Percentiles rank a stretch among this genome's conserved stretches.
Evolutionary conservation across 305 asterid genomes (phyloP).

Genomic region (Coffea humblotiana): DNA sequence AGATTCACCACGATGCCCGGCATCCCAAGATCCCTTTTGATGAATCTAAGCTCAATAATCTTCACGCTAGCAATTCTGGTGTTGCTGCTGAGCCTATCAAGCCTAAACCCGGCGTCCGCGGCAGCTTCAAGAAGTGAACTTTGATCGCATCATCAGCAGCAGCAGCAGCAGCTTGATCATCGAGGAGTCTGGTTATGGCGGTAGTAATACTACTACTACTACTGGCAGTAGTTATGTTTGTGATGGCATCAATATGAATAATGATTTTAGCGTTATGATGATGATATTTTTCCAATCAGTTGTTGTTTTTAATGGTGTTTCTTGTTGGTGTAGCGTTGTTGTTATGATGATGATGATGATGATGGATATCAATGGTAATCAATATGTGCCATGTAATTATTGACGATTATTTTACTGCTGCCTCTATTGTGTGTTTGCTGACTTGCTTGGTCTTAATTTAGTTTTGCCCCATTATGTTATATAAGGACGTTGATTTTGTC

Average conservation of each 20-base stretch:
- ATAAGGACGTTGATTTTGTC: neutral
- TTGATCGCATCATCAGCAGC: neutral
- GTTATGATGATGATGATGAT: neutral
- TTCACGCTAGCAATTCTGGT: slow-evolving; percentile 39
- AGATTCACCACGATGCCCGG: slow-evolving; percentile 91
- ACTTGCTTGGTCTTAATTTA: neutral
- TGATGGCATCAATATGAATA: neutral
- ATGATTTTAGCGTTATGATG: neutral
- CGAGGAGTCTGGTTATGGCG: neutral
- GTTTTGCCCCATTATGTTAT: neutral
- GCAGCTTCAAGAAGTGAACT: slow-evolving; percentile 83
- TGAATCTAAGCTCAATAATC: slow-evolving; percentile 70
- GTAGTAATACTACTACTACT: slow-evolving; percentile 6
- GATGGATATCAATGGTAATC: slow-evolving; percentile 2
- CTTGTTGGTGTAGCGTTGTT: slow-evolving; percentile 12
- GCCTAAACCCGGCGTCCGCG: slow-evolving; percentile 88
- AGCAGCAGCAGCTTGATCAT: no score
- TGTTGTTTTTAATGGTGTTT: slow-evolving; percentile 6
- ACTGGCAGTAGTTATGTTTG: neutral
- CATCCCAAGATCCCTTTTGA: slow-evolving; percentile 91
- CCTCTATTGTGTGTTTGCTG: neutral
- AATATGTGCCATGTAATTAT: neutral
- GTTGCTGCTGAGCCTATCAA: slow-evolving; percentile 39
- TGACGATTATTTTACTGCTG: neutral
- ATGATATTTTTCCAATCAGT: neutral